phyloP scores from a whole-genome alignment of 2,329 filamentous ascomycete species.

The Stachybotrys chlorohalonatus region DNA sequence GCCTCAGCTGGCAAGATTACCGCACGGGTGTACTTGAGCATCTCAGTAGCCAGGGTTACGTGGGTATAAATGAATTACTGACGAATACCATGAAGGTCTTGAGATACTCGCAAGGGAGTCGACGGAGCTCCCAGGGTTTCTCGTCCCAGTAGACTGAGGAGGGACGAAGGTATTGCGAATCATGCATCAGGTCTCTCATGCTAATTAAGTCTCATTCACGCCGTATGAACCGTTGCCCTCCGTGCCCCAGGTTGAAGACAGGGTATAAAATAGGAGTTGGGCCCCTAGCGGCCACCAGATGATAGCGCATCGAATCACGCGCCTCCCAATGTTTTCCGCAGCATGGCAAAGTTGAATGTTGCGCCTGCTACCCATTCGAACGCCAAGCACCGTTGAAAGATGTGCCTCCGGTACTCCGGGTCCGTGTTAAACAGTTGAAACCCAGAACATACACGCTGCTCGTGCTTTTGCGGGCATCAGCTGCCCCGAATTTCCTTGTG shows the following conservation, averaged over 20 bases:
- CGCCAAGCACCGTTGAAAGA: constrained; percentile 22
- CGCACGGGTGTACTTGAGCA: constrained; percentile 61
- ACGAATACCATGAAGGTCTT: constrained; percentile 74
- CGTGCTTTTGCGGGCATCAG: background rate
- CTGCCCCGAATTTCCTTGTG: background rate
- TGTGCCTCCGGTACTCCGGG: constrained; percentile 5
- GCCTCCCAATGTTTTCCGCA: constrained; percentile 9
- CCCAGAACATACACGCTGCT: background rate
- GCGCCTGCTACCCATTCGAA: constrained; percentile 15
- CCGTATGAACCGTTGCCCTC: constrained; percentile 11
- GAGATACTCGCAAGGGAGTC: constrained; percentile 36
- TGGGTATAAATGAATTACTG: constrained; percentile 62
- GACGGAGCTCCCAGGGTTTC: background rate
- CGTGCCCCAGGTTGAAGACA: constrained; percentile 21
- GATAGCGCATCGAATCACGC: background rate
- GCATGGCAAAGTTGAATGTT: constrained; percentile 13
- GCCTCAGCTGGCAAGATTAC: constrained; percentile 65
- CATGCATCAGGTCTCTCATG: too few species aligned
- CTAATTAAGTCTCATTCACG: constrained; percentile 17
- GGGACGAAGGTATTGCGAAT: background rate
- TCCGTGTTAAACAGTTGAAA: constrained; percentile 2
- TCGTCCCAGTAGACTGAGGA: background rate
- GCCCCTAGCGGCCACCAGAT: background rate
- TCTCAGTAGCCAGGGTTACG: constrained; percentile 54
- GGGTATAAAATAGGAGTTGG: constrained; percentile 19